Percentiles rank a stretch among this genome's conserved stretches.
phyloP scores from a whole-genome alignment of 768 basidiomycete genomes.

The Leucogyrophana mollusca region DNA sequence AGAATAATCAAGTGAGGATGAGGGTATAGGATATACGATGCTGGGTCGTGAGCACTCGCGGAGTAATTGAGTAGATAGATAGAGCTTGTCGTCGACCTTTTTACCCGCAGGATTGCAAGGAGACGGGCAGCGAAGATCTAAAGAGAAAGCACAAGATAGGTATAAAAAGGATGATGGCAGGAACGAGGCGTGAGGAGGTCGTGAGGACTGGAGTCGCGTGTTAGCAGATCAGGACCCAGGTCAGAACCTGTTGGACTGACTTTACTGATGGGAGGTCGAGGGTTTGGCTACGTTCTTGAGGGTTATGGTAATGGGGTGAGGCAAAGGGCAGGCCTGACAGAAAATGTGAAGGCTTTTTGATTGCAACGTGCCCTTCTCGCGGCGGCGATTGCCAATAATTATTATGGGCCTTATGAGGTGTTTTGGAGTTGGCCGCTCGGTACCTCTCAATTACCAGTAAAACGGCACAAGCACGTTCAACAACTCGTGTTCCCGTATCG shows the following conservation, averaged over 20 bases:
- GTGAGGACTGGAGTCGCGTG: slow-evolving; percentile 49
- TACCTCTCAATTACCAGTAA: slow-evolving; percentile 17
- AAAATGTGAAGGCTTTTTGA: slow-evolving; percentile 61
- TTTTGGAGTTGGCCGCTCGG: slow-evolving; percentile 18
- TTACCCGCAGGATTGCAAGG: slow-evolving; percentile 31
- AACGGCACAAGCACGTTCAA: slow-evolving; percentile 20
- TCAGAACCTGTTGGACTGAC: slow-evolving; percentile 23
- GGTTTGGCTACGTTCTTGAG: slow-evolving; percentile 32
- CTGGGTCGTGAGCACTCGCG: slow-evolving; percentile 25
- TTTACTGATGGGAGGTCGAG: slow-evolving; percentile 34
- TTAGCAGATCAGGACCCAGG: slow-evolving; percentile 30
- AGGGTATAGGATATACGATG: slow-evolving; percentile 38
- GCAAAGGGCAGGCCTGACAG: slow-evolving; percentile 55
- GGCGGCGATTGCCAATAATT: slow-evolving; percentile 50
- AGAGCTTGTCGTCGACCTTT: slow-evolving; percentile 34
- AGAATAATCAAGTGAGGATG: slow-evolving; percentile 48
- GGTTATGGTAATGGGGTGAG: slow-evolving; percentile 46
- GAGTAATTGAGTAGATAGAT: slow-evolving; percentile 39
- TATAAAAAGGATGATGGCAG: slow-evolving; percentile 48
- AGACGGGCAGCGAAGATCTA: slow-evolving; percentile 40
- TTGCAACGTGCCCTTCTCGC: slow-evolving; percentile 74
- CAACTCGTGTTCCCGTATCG: slow-evolving; percentile 13
- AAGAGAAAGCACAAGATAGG: slow-evolving; percentile 43
- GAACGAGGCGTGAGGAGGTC: slow-evolving; percentile 51
- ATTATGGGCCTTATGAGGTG: slow-evolving; percentile 22